Percentiles rank a stretch among this genome's conserved stretches.
phyloP scores from a whole-genome alignment of 2,329 filamentous ascomycete species.

The Curvularia sp. region DNA sequence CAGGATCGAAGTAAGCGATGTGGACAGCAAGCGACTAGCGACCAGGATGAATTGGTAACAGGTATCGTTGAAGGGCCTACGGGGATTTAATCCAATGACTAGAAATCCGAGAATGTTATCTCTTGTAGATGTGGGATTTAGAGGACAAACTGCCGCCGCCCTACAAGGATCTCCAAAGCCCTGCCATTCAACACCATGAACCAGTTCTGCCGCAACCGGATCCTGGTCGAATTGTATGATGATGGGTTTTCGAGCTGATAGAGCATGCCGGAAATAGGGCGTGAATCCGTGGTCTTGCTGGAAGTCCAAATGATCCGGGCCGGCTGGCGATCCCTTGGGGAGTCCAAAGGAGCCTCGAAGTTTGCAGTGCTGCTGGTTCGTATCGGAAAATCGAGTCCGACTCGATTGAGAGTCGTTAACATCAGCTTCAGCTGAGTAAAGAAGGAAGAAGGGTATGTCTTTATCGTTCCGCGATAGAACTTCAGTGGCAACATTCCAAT shows the following conservation, averaged over 20 bases:
- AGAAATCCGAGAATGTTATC: constrained; percentile 50
- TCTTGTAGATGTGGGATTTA: constrained; percentile 43
- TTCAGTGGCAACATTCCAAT: constrained; percentile 72
- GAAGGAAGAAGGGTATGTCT: constrained; percentile 36
- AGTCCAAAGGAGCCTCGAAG: constrained; percentile 36
- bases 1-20: constrained; percentile 50
- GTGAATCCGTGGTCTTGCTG: constrained; percentile 23
- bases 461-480: constrained; percentile 74
- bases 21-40: constrained; percentile 47
- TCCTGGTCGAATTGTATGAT: constrained; percentile 39
- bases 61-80: constrained; percentile 49
- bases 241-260: constrained; percentile 31
- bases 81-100: constrained; percentile 50
- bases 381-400: constrained; percentile 16
- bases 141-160: constrained; percentile 45
- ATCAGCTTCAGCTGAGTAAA: constrained; percentile 34
- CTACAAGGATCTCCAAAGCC: constrained; percentile 46
- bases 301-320: constrained; percentile 34
- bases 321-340: constrained; percentile 26
- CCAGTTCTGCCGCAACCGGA: constrained; percentile 36
- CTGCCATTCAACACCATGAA: constrained; percentile 40
- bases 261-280: constrained; percentile 43
- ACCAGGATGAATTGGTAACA: constrained; percentile 50
- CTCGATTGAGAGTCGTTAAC: constrained; percentile 11
- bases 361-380: constrained; percentile 23